phyloP scores from a whole-genome alignment of 805 yeast genomes.

The Yarrowia divulgata region DNA sequence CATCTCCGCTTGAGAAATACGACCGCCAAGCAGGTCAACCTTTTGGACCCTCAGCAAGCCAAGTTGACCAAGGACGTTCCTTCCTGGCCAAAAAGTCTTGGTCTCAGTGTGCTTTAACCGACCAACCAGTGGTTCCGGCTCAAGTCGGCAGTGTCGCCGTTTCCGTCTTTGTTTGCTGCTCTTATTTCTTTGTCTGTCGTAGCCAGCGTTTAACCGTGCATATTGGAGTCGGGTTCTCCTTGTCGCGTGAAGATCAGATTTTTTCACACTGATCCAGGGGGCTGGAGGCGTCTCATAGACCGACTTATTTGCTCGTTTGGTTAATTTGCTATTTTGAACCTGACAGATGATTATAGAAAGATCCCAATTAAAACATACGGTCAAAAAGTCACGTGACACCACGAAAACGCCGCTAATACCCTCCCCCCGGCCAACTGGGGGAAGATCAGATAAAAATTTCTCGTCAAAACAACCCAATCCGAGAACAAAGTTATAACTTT shows the following conservation, averaged over 20 bases:
- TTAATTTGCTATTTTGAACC: too few species aligned
- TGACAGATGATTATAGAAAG: too few species aligned
- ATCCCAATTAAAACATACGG: background rate
- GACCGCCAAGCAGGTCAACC: slow-evolving; percentile 9
- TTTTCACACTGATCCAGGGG: slow-evolving; percentile 10
- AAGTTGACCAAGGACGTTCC: background rate
- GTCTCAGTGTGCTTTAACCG: background rate
- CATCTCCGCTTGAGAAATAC: background rate
- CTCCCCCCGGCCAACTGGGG: too few species aligned
- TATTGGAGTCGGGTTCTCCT: background rate
- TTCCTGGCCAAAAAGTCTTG: background rate
- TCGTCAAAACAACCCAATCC: slow-evolving; percentile 9
- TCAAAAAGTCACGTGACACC: background rate
- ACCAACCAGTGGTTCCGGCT: background rate
- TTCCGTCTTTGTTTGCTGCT: background rate
- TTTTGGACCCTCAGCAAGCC: background rate
- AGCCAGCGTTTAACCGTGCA: slow-evolving; percentile 7
- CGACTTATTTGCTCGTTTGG: slow-evolving; percentile 3
- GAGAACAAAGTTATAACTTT: background rate
- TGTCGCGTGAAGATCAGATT: slow-evolving; percentile 13
- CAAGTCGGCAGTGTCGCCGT: background rate
- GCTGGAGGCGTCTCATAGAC: slow-evolving; percentile 1
- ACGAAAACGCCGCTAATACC: too few species aligned
- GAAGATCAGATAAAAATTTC: slow-evolving; percentile 18
- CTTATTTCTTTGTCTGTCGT: background rate